phyloP scores from a whole-genome alignment of 1,284 basidiomycete species.

The Mrakiaceae sp. region DNA sequence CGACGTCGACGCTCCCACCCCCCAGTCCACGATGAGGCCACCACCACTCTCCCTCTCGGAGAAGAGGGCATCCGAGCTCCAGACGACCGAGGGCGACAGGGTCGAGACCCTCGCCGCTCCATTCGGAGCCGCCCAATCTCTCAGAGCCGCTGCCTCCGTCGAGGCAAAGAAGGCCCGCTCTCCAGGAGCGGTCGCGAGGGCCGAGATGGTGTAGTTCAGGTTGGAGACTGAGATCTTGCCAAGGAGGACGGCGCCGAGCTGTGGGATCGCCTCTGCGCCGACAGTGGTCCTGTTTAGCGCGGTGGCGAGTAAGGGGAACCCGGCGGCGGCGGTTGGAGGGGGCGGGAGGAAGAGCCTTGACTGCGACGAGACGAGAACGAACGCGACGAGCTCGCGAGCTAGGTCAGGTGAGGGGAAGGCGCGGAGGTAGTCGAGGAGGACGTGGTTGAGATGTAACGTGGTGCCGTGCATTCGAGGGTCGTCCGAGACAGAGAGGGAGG shows the following conservation, averaged over 20 bases:
- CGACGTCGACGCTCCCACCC: no score
- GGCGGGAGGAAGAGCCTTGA: conserved; percentile 32
- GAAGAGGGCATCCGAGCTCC: no score
- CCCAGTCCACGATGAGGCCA: no score
- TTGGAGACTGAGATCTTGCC: conserved; percentile 44
- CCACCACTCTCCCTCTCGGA: no score
- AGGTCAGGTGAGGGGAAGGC: conserved; percentile 40
- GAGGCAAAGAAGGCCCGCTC: no score
- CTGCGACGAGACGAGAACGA: conserved; percentile 36
- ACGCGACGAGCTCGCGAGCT: conserved; percentile 43
- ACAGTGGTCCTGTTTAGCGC: conserved; percentile 17
- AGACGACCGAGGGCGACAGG: no score
- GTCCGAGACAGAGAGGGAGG: conserved; percentile 20
- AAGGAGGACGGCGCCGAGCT: conserved; percentile 51
- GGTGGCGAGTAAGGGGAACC: conserved; percentile 36
- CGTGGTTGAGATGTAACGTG: conserved; percentile 44
- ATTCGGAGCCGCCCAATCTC: no score
- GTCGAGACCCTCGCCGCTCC: no score
- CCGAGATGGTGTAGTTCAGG: conserved; percentile 41
- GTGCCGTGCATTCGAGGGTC: conserved; percentile 49
- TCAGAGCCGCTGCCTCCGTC: no score
- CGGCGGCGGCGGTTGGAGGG: conserved; percentile 36
- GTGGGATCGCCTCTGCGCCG: conserved; percentile 32
- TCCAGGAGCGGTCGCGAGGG: conserved; percentile 37
- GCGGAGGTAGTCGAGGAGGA: conserved; percentile 47